Evolutionary conservation across 139 green algal genomes (phyloP), one percentile per base, ranked within the genome.

Genomic region (Chlorella sp.): DNA sequence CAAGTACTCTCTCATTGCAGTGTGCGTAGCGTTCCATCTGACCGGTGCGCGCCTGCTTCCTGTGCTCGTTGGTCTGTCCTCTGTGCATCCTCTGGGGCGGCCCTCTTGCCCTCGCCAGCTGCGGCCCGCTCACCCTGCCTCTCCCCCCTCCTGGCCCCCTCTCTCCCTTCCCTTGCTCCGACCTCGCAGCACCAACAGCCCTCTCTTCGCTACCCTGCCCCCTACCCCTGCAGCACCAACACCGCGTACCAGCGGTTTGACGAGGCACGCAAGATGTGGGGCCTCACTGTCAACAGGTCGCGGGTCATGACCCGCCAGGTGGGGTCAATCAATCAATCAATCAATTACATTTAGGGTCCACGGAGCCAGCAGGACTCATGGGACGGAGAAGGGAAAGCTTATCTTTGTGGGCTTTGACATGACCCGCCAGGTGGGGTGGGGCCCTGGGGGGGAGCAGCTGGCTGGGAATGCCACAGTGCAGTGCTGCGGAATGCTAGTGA

Each of bases 261-360:
- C 48, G 91, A 94, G 60, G 90, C 90, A 1, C 81, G 92, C 39
- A 94, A 83, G 39, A 81, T 88, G 4, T 94, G 91, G 92, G 91
- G 90, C 12, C 64, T 66, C 39, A 40, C 81, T 18, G 83, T 91
- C 36, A 90, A 89, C 68, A 48, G 92, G 42, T 90, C 81, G 3
- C 89, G 93, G 19, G 89, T 93, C 89, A 69, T 94, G 3, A 64
- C 75, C n/a, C 82, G 87, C 53, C 75, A 89, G 86, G 86, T 48
- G 0, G 16, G 30, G 28, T 11, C n/a, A n/a, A n/a, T n/a, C n/a
- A n/a, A n/a, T n/a, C n/a, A n/a, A n/a, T n/a, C n/a, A n/a, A n/a
- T n/a, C n/a, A n/a, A n/a, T n/a, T n/a, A n/a, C n/a, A n/a, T n/a
- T n/a, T n/a, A n/a, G n/a, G n/a, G n/a, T n/a, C n/a, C n/a, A n/a